Base-by-base conservation (phyloP, 2,329 filamentous ascomycete species). In the Cryoendolithus antarcticus region DNA sequence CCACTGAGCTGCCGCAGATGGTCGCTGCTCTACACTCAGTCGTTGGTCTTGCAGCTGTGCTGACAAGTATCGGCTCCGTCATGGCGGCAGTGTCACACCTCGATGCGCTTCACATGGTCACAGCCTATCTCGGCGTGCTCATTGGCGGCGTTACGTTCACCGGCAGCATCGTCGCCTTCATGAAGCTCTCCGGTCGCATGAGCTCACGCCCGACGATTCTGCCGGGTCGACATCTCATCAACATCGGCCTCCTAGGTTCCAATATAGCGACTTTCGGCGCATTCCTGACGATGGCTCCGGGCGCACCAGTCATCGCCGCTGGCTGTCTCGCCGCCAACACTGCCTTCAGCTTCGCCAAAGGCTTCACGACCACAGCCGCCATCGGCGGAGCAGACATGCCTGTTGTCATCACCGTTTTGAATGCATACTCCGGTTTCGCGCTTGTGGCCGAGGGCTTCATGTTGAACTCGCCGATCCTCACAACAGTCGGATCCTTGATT, bases 311-410 rank as follows among this genome's bases (percentile, higher is more conserved):
- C 41, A 81, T 93, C 48, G 86, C 85, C 6, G 86, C 85, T 1
- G 76, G 75, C 1, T 86, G 83, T 34, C 65, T 93, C 1, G 75
- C 78, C 19, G 82, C 81, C 31, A 93, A 83, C 55, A 78, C 86
- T 0, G 65, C 74, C 0, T 65, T 94, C 15, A 88, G 82, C 44
- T 93, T 93, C 59, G 64, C 82, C 45, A 89, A 93, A 58, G 86
- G 86, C 6, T 93, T 77, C 55, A 93, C 86, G 0, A 93, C 86
- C 0, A 93, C 86, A 0, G 74, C 86, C 2, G 84, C 84, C 0
- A 93, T 94, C 53, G 86, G 86, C 13, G 86, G 86, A n/a, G 86
- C 86, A 9, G 86, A 94, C 54, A 93, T 93, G 86, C 86, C 81
- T 9, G 85, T 93, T 4, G 84, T 91, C 27, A 93, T 93, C 46